Base-by-base conservation (phyloP, 2,329 filamentous ascomycete species). In the Alternaria hordeiaustralica region DNA sequence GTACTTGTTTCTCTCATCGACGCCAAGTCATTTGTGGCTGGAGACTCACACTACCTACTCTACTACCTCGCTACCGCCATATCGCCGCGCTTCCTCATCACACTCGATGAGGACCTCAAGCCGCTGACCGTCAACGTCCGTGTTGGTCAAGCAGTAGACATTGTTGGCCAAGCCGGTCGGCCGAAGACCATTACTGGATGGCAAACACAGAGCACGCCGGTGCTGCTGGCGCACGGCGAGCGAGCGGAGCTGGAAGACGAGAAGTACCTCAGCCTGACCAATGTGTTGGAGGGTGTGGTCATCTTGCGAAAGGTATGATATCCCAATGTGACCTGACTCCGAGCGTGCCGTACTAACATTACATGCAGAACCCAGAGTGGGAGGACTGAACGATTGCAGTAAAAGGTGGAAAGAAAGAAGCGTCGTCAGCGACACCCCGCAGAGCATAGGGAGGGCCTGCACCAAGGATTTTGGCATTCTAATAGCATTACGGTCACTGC, bases 171-270 rank as follows among this genome's bases (percentile, higher is more conserved):
- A 81, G 96, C 96, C 12, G 96, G 96, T 79, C 89, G 95, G 67
- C 96, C 96, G 71, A 98, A 99, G 90, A 99, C 96, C 3, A 99
- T 99, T 75, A 99, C 96, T 10, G 96, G 96, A 57, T 99, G 96
- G 96, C 96, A 99, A 83, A 99, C 96, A 70, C 96, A 99, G 85
- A 97, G 93, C 84, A 99, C 96, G n/a, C 96, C 96, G 1, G 96
- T 99, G 50, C 85, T 99, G 63, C 84, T 99, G 73, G 91, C 93
- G n/a, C 91, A 97, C 77, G 96, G 96, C 28, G 96, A 99, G 85
- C 88, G 96, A 74, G 96, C 96, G 10, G 96, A 99, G 85, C 85
- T 99, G 55, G 96, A 99, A 81, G 96, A 99, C 75, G 96, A 99
- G 83, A 90, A 99, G 83, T 99, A 98, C 80, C 90, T 98, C 69